Base-by-base conservation (phyloP, 805 yeast genomes). In the Blastobotrys parvus region DNA sequence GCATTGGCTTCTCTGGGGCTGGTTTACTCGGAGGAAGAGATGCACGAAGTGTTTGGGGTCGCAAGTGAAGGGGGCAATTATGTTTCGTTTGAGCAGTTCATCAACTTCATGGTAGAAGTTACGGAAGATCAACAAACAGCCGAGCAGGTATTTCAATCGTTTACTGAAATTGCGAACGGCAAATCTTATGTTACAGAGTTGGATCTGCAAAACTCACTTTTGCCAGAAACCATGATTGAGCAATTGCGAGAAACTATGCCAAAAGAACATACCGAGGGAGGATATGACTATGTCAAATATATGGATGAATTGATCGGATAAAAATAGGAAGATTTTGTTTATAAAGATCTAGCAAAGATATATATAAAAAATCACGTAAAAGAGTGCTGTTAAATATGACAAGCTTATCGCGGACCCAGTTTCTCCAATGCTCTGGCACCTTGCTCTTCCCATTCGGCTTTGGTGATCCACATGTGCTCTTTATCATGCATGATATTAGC, bases 401-500 rank as follows among this genome's bases (percentile, higher is more conserved):
- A 32, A 15, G n/a, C 31, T 42, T 69, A 88, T 66, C 97, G 78
- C 46, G 97, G 96, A 5, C 97, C 98, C 56, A 92, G 78, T 66
- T 92, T 92, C 29, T 74, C 67, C 64, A 92, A 75, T 10, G 86
- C 77, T 30, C 89, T 74, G 35, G 95, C 77, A 25, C 98, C 98
- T 59, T 83, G 87, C 69, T 92, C 98, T 62, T 87, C 92, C 97
- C 97, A 92, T 67, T 92, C 98, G 61, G 83, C 87, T 62, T 84
- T 89, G 42, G 86, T 72, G 53, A 92, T 77, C 98, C 98, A 92
- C 95, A 92, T 85, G 59, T 89, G 97, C 53, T 89, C 97, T 64
- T 90, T 92, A 63, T 89, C 96, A 38, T 94, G 94, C 97, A 92
- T 92, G 54, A 92, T 90, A 60, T 84, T 87, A 27, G 98, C 97